phyloP scores from a whole-genome alignment of 495 filamentous ascomycete genomes.

The Trypethelium eluteriae region DNA sequence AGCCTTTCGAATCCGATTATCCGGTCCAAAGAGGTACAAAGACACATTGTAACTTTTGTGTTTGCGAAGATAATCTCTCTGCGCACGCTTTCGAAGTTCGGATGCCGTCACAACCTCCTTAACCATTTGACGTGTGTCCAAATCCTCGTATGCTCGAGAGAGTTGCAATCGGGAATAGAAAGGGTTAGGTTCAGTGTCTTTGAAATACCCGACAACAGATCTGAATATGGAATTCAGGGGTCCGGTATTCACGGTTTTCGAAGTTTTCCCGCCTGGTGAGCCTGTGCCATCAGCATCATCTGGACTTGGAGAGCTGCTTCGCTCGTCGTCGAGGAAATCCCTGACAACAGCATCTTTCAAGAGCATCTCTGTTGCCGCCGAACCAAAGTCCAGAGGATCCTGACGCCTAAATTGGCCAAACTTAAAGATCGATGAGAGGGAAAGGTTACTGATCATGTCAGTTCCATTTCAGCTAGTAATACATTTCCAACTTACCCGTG shows the following conservation, averaged over 20 bases:
- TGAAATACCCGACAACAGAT: slow-evolving; percentile 42
- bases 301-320: slow-evolving; percentile 6
- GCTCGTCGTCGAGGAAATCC: slow-evolving; percentile 82
- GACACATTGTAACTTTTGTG: slow-evolving; percentile 91
- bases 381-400: slow-evolving; percentile 81
- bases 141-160: slow-evolving; percentile 59
- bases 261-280: neutral
- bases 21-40: slow-evolving; percentile 74
- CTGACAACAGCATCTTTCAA: slow-evolving; percentile 89
- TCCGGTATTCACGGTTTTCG: slow-evolving; percentile 1
- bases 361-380: slow-evolving; percentile 86
- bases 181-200: slow-evolving; percentile 75
- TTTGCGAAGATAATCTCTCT: slow-evolving; percentile 78
- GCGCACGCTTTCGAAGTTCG: slow-evolving; percentile 72
- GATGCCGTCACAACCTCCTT: slow-evolving; percentile 79
- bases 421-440: slow-evolving; percentile 79
- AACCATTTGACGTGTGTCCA: slow-evolving; percentile 81
- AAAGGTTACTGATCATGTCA: slow-evolving; percentile 55
- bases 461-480: neutral
- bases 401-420: slow-evolving; percentile 61
- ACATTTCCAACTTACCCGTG: slow-evolving; percentile 25
- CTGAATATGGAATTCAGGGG: neutral
- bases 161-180: slow-evolving; percentile 83
- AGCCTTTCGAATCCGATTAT: slow-evolving; percentile 64
- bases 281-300: slow-evolving; percentile 3